Evolutionary conservation across 2,329 filamentous ascomycete genomes (phyloP).

Genomic region (Fusarium xylarioides): DNA sequence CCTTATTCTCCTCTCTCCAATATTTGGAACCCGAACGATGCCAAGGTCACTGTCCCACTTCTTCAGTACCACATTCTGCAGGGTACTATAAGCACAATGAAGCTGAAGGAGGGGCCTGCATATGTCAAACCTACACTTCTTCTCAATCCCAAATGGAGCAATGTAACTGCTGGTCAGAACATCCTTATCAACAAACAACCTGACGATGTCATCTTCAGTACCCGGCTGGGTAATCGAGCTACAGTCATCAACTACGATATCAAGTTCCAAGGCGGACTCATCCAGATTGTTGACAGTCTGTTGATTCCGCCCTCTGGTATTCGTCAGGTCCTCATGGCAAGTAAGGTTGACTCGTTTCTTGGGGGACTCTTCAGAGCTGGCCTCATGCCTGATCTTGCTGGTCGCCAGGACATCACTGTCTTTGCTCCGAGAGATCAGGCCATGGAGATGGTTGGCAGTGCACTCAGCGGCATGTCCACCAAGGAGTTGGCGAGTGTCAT

Average conservation of each 20-base stretch:
- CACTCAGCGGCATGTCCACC: slow-evolving; percentile 56
- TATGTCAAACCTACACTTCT: slow-evolving; percentile 57
- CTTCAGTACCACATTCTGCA: slow-evolving; percentile 71
- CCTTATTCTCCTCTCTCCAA: slow-evolving; percentile 60
- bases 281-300: slow-evolving; percentile 63
- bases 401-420: slow-evolving; percentile 62
- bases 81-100: slow-evolving; percentile 55
- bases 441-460: slow-evolving; percentile 65
- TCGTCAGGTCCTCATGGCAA: slow-evolving; percentile 61
- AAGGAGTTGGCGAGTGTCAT: slow-evolving; percentile 63
- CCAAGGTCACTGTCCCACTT: slow-evolving; percentile 57
- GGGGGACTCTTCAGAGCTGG: slow-evolving; percentile 46
- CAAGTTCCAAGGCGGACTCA: slow-evolving; percentile 57
- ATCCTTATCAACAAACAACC: slow-evolving; percentile 57
- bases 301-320: slow-evolving; percentile 57
- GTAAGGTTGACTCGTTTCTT: slow-evolving; percentile 54
- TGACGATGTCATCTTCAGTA: slow-evolving; percentile 58
- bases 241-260: slow-evolving; percentile 56
- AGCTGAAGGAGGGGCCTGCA: slow-evolving; percentile 49
- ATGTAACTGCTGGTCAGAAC: slow-evolving; percentile 60
- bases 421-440: slow-evolving; percentile 71
- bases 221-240: slow-evolving; percentile 57
- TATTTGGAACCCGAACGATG: slow-evolving; percentile 56
- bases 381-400: slow-evolving; percentile 53
- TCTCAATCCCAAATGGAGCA: slow-evolving; percentile 53